phyloP scores from a whole-genome alignment of 257 asterid species.

The Solanum peruvianum region DNA sequence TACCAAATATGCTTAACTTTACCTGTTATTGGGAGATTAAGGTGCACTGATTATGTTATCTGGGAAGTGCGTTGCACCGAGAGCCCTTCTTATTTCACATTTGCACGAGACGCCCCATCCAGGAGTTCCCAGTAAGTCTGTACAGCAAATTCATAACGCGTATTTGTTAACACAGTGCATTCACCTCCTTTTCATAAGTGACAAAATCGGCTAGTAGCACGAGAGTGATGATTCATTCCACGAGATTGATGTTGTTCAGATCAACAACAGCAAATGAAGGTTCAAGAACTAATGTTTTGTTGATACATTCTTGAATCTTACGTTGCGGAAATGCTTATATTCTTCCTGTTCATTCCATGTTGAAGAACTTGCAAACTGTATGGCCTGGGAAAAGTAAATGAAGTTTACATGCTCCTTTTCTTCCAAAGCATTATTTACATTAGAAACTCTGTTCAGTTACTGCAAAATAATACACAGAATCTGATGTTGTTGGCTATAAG shows the following conservation, averaged over 20 bases:
- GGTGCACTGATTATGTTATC: background rate
- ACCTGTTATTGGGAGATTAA: background rate
- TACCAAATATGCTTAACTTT: background rate
- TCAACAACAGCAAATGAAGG: background rate
- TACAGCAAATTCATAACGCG: background rate
- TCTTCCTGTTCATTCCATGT: background rate
- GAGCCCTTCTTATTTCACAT: background rate
- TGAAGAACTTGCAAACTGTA: background rate
- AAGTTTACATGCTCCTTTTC: background rate
- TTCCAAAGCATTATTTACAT: background rate
- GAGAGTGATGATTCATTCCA: background rate
- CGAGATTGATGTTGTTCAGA: background rate
- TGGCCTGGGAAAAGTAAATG: background rate
- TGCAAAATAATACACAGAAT: background rate
- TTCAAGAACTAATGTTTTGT: background rate
- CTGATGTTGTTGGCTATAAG: background rate
- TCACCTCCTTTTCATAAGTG: background rate
- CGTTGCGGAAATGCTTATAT: background rate
- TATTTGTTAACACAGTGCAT: background rate
- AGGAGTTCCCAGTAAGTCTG: background rate
- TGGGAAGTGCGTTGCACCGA: background rate
- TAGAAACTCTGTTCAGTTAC: background rate
- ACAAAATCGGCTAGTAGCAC: background rate
- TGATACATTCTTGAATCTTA: background rate
- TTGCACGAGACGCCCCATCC: background rate